A percentile compares a stretch with the other conserved stretches of the same genome.
Conservation (phyloP, 169 alveolate species). For the Plasmodium gallinaceum region DNA sequence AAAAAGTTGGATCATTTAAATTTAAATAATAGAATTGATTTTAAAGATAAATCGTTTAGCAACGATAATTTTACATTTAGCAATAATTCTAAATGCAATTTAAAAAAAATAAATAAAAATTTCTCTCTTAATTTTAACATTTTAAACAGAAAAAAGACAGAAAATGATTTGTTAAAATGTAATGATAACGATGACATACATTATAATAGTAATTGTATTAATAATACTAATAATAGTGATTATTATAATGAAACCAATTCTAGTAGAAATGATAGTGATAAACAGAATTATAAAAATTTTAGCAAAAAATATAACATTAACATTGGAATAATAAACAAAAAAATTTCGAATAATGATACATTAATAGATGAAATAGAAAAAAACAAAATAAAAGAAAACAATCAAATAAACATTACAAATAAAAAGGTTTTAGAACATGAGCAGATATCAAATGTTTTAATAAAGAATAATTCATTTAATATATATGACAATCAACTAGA, state of each 20-base stretch:
- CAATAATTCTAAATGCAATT: background rate
- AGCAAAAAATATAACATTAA: background rate
- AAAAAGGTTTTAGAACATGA: no score
- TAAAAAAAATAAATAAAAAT: conserved; percentile 1
- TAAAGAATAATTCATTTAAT: no score
- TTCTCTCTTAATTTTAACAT: background rate
- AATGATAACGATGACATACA: background rate
- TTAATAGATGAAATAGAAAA: background rate
- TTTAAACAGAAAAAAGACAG: background rate
- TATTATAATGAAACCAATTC: background rate
- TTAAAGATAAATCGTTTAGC: conserved; percentile 2
- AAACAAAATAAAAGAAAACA: background rate
- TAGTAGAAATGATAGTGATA: background rate
- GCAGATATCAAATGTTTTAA: no score
- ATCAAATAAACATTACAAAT: background rate
- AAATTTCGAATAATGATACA: background rate
- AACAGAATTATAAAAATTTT: background rate
- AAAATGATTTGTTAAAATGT: no score
- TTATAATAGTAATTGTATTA: background rate
- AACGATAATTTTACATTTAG: background rate
- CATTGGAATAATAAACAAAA: background rate
- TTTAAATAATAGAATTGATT: no score
- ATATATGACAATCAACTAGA: background rate
- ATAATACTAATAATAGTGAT: background rate
- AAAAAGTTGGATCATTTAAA: no score